Conservation (phyloP, 192 early-diverging fungal species). For the Backusella australiensis region DNA sequence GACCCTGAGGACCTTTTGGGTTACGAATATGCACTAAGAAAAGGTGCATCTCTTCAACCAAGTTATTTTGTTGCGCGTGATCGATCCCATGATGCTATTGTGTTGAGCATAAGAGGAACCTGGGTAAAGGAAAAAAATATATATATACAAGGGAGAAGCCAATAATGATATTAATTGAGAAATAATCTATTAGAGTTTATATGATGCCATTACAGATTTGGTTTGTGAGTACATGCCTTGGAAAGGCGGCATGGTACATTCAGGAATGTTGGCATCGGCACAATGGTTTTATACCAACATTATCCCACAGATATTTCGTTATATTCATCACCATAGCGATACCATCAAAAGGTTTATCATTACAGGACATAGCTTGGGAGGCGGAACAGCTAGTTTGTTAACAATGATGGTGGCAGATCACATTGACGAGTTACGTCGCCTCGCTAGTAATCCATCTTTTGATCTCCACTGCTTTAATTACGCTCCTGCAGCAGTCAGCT, state of each 20-base stretch:
- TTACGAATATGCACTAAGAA: conserved; percentile 63
- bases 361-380: conserved; percentile 65
- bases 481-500: conserved; percentile 55
- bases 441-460: conserved; percentile 41
- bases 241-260: conserved; percentile 75
- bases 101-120: conserved; percentile 67
- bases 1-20: conserved; percentile 63
- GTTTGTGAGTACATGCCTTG: conserved; percentile 74
- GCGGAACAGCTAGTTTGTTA: conserved; percentile 54
- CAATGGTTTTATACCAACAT: conserved; percentile 63
- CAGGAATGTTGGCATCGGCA: conserved; percentile 69
- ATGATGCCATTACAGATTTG: conserved; percentile 74
- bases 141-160: not conserved
- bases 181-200: conserved; percentile 44
- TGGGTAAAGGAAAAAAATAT: conserved; percentile 40
- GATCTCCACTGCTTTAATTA: conserved; percentile 41
- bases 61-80: conserved; percentile 73
- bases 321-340: conserved; percentile 35
- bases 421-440: conserved; percentile 23
- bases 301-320: conserved; percentile 53
- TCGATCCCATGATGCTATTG: conserved; percentile 54
- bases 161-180: not conserved
- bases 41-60: conserved; percentile 59
- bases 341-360: conserved; percentile 46
- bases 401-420: conserved; percentile 61